Evolutionary conservation across 2,329 filamentous ascomycete genomes (phyloP).

Genomic region (Dryadomyces sulphureus): DNA sequence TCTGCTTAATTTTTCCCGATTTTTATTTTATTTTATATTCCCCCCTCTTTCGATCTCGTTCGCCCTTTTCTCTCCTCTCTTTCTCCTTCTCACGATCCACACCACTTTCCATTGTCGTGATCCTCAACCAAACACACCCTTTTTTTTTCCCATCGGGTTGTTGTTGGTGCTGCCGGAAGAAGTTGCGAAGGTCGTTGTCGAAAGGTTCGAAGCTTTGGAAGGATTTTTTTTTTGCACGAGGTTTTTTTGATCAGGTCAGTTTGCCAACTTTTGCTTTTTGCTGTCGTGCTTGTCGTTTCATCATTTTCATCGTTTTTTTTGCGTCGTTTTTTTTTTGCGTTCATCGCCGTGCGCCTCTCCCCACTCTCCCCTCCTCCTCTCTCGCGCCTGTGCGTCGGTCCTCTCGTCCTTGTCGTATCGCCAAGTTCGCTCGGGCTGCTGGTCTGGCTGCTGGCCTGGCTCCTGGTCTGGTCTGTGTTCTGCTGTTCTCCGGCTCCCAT

Average conservation of each 20-base stretch:
- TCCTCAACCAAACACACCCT: constrained; percentile 5
- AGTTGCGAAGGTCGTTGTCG: constrained; percentile 11
- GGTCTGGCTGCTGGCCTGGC: too few relatives aligned
- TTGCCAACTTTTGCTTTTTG: not conserved
- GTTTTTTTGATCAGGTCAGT: not conserved
- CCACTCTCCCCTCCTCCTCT: too few relatives aligned
- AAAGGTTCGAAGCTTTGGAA: constrained; percentile 5
- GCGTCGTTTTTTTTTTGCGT: not conserved
- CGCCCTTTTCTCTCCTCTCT: constrained; percentile 9
- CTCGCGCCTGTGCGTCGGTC: not conserved
- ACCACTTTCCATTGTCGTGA: constrained; percentile 4
- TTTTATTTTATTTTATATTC: constrained; percentile 5
- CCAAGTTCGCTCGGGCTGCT: too few relatives aligned
- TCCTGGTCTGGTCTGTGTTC: too few relatives aligned
- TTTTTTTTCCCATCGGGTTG: constrained; percentile 8
- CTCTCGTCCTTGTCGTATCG: not conserved
- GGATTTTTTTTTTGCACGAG: not conserved
- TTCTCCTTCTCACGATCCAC: constrained; percentile 8
- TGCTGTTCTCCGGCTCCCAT: too few relatives aligned
- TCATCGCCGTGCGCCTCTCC: not conserved
- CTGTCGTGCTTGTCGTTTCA: not conserved
- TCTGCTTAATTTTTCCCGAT: constrained; percentile 5
- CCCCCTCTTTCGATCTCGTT: constrained; percentile 11
- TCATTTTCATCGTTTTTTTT: too few relatives aligned
- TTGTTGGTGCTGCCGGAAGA: constrained; percentile 14